These are phyloP conservation scores for Cinnamomum chago DNA, from an alignment of 164 flowering plant genomes.

Conservation along the genomic window DNA sequence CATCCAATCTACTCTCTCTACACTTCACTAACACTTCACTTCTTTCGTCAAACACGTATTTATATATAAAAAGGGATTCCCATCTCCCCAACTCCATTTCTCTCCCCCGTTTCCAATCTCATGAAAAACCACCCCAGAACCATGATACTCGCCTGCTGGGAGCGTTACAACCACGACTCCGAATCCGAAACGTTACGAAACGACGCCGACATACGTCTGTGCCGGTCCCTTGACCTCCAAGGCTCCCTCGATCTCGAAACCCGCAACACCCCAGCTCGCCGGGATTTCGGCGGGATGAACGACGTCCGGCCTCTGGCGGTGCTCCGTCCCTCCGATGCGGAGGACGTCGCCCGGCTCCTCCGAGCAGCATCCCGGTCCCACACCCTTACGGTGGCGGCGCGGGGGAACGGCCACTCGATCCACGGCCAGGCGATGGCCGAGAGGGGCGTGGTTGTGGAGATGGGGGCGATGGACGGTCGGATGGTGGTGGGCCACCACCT, in stretches of 20 bases:
- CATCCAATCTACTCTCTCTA: no score
- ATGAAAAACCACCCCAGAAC: neutral
- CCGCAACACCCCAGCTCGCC: conserved; percentile 23
- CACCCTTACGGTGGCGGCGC: conserved; percentile 70
- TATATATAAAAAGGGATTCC: neutral
- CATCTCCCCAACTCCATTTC: neutral
- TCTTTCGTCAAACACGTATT: neutral
- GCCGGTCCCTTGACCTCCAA: conserved; percentile 32
- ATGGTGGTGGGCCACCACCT: neutral
- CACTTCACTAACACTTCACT: no score
- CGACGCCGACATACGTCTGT: conserved; percentile 20
- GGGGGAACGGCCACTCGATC: conserved; percentile 92
- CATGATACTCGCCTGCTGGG: neutral
- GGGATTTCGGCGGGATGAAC: conserved; percentile 74
- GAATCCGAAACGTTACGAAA: conserved; percentile 28
- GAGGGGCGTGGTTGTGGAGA: conserved; percentile 69
- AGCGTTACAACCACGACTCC: conserved; percentile 30
- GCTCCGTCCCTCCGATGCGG: conserved; percentile 36
- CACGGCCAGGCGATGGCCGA: conserved; percentile 88
- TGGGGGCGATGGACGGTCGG: conserved; percentile 38
- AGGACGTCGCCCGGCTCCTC: conserved; percentile 48
- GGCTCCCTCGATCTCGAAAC: conserved; percentile 30
- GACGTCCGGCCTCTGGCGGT: conserved; percentile 46
- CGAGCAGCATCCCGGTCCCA: conserved; percentile 32
- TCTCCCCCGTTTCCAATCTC: neutral